Percentiles rank a stretch among this genome's conserved stretches.
Conservation (phyloP, 1,139 yeast species). For the Tardiomyces digboiensis region DNA sequence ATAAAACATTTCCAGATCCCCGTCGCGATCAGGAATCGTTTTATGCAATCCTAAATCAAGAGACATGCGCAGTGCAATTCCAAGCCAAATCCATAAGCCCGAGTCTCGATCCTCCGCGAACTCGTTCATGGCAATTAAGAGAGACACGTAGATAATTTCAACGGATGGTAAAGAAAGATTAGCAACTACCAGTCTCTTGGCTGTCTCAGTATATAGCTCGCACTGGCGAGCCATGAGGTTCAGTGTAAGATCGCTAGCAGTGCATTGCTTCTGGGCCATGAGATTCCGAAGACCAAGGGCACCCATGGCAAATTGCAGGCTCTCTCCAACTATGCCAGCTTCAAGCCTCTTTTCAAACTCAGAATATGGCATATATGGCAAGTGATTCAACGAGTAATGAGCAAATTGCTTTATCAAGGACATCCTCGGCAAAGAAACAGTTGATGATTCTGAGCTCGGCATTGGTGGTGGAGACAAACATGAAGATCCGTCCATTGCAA, state of each 20-base stretch:
- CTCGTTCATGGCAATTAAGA: conserved; percentile 20
- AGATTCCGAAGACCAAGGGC: conserved; percentile 7
- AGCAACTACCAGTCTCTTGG: conserved; percentile 17
- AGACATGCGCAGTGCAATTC: conserved; percentile 23
- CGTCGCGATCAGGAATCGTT: conserved; percentile 1
- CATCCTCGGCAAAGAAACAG: not conserved
- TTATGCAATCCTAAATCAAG: conserved; percentile 21
- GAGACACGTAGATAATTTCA: conserved; percentile 19
- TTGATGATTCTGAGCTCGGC: too few species aligned
- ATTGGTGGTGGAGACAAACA: too few species aligned
- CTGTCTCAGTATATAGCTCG: conserved; percentile 17
- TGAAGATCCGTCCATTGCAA: too few species aligned
- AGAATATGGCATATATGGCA: conserved; percentile 16
- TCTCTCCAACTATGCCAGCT: conserved; percentile 14
- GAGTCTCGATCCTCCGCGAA: conserved; percentile 22
- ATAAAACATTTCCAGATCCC: not conserved
- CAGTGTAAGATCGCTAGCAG: conserved; percentile 1
- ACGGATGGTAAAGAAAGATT: conserved; percentile 19
- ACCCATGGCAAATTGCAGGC: conserved; percentile 18
- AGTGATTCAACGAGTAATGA: conserved; percentile 9
- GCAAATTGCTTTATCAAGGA: not conserved
- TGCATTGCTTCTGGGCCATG: not conserved
- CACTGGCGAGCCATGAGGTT: conserved; percentile 5
- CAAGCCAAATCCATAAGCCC: conserved; percentile 23
- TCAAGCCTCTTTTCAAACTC: conserved; percentile 13